A percentile compares a stretch with the other conserved stretches of the same genome.
Evolutionary conservation across 192 early-diverging fungal genomes (phyloP).

Genomic region (Coemansia sp.): DNA sequence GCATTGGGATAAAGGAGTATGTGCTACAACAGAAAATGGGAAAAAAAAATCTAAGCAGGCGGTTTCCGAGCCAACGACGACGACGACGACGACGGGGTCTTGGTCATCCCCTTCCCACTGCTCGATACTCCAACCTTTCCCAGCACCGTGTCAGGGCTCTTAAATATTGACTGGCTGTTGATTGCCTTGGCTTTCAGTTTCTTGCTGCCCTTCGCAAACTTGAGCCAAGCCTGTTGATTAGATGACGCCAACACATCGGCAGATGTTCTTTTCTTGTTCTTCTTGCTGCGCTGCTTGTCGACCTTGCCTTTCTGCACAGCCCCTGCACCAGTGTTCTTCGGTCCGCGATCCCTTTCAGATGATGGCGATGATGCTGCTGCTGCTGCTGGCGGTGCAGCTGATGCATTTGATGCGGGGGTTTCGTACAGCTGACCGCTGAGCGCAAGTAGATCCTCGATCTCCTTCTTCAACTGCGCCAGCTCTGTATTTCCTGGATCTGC

Average conservation of each 20-base stretch:
- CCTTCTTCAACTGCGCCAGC: slow-evolving; percentile 40
- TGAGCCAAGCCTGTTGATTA: slow-evolving; percentile 53
- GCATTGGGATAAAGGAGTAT: too few relatives aligned
- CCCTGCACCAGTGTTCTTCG: background rate
- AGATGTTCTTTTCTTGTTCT: slow-evolving; percentile 6
- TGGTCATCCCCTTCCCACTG: slow-evolving; percentile 51
- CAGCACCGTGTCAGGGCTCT: slow-evolving; percentile 41
- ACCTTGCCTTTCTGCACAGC: slow-evolving; percentile 20
- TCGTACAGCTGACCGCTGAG: slow-evolving; percentile 28
- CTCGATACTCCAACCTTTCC: slow-evolving; percentile 52
- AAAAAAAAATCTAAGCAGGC: background rate
- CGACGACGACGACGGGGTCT: slow-evolving; percentile 10
- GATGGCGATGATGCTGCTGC: background rate
- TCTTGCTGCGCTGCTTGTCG: slow-evolving; percentile 19
- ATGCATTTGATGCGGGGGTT: slow-evolving; percentile 1
- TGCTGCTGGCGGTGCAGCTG: background rate
- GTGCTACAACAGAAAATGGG: background rate
- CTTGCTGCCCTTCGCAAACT: slow-evolving; percentile 46
- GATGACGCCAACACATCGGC: slow-evolving; percentile 11
- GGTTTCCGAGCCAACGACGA: background rate
- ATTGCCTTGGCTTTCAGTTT: slow-evolving; percentile 52
- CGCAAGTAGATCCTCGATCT: slow-evolving; percentile 39
- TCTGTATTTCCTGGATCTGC: slow-evolving; percentile 43
- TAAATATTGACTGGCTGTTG: slow-evolving; percentile 54
- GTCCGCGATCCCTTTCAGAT: background rate